Percentiles rank a stretch among this genome's conserved stretches.
These are phyloP conservation scores for Alopecurus myosuroides DNA, from an alignment of 176 grass and related monocot genomes.

Conservation along the genomic window DNA sequence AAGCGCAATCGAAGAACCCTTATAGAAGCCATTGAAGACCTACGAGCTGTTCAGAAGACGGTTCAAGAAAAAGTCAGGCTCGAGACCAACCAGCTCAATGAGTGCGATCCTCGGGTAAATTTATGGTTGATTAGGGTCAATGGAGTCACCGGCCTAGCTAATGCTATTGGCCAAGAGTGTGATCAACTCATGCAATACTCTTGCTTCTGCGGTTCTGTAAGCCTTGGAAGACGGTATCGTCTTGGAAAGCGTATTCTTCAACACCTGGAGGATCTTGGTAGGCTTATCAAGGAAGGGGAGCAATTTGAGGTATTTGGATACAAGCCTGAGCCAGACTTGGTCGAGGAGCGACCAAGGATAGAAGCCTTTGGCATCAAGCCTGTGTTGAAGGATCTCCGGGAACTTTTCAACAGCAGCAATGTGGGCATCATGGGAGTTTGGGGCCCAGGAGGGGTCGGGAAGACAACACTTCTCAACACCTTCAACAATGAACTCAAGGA, in stretches of 20 bases:
- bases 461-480: conserved; percentile 51
- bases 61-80: conserved; percentile 18
- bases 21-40: conserved; percentile 3
- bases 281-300: conserved; percentile 21
- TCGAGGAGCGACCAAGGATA: conserved; percentile 10
- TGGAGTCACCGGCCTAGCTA: background rate
- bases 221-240: background rate
- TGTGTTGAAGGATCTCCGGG: conserved; percentile 1
- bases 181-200: conserved; percentile 16
- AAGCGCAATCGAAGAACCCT: conserved; percentile 17
- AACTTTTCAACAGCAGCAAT: background rate
- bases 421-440: conserved; percentile 45
- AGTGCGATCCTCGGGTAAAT: conserved; percentile 24
- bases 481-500: conserved; percentile 51
- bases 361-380: conserved; percentile 33
- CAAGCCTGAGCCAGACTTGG: conserved; percentile 14
- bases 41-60: conserved; percentile 13
- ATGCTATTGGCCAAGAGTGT: conserved; percentile 3
- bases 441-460: conserved; percentile 58
- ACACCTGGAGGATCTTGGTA: conserved; percentile 16
- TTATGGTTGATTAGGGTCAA: conserved; percentile 28
- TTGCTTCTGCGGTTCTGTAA: conserved; percentile 17
- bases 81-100: conserved; percentile 24
- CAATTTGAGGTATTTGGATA: conserved; percentile 19
- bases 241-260: conserved; percentile 25